Conservation (phyloP, 441 rosid genomes). For the Adansonia madagascariensis region DNA sequence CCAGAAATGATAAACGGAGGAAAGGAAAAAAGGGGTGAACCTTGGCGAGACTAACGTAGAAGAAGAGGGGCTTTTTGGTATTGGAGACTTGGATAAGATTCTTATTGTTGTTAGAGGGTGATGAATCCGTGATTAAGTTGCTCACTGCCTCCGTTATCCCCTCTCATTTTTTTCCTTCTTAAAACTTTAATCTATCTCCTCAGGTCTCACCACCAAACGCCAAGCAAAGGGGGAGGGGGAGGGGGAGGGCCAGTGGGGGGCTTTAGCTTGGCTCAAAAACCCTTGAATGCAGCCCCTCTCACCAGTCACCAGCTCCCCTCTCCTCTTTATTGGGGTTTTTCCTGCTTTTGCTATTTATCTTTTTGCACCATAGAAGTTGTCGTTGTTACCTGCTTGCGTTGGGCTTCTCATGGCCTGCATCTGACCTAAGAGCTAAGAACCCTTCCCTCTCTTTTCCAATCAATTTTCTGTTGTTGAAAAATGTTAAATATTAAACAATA, state of each 20-base stretch:
- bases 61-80: conserved; percentile 68
- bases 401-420: not conserved
- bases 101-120: conserved; percentile 42
- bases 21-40: conserved; percentile 22
- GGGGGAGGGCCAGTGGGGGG: too few relatives aligned
- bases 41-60: conserved; percentile 78
- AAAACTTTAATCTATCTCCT: not conserved
- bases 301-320: not conserved
- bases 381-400: not conserved
- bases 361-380: not conserved
- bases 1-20: not conserved
- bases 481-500: too few relatives aligned
- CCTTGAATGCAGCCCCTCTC: conserved; percentile 1
- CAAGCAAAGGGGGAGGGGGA: not conserved
- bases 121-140: conserved; percentile 42
- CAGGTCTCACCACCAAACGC: not conserved
- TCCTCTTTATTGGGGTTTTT: not conserved
- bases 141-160: conserved; percentile 51
- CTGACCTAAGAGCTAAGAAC: not conserved
- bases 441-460: too few relatives aligned
- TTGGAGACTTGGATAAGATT: conserved; percentile 74
- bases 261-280: conserved; percentile 21
- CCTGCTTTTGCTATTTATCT: not conserved
- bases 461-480: too few relatives aligned
- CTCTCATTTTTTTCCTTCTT: conserved; percentile 42